A percentile compares a stretch with the other conserved stretches of the same genome.
Conservation (phyloP, 2,329 filamentous ascomycete genomes). For the Thielaviopsis punctulata region DNA sequence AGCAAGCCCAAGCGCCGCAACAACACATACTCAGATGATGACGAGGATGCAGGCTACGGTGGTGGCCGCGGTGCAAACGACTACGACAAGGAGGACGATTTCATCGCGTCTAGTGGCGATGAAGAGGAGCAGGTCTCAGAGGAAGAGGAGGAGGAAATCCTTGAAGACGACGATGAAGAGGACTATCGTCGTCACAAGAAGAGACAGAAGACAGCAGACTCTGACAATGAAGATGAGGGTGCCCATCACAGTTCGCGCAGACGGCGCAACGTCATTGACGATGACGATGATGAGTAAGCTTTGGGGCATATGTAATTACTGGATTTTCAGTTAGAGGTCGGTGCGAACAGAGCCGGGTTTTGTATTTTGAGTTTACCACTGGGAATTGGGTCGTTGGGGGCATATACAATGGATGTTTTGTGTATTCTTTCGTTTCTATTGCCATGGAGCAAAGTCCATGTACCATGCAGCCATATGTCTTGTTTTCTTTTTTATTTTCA, state of each 20-base stretch:
- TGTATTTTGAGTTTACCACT: not conserved
- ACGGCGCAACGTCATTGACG: conserved; percentile 39
- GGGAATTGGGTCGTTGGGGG: not conserved
- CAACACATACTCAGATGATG: conserved; percentile 44
- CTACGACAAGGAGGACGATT: conserved; percentile 66
- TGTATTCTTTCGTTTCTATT: not conserved
- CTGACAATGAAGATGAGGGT: conserved; percentile 34
- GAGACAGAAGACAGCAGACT: conserved; percentile 32
- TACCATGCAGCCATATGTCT: not conserved
- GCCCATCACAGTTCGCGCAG: conserved; percentile 34
- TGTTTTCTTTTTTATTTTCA: not conserved
- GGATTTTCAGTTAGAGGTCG: not conserved
- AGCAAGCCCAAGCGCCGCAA: conserved; percentile 40
- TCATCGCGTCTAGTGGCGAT: conserved; percentile 59
- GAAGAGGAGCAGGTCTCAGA: conserved; percentile 48
- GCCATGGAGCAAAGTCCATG: not conserved
- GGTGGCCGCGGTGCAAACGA: conserved; percentile 50
- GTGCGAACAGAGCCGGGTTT: not conserved
- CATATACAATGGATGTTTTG: not conserved
- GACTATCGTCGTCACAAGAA: conserved; percentile 25
- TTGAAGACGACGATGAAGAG: conserved; percentile 28
- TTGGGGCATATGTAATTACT: not conserved
- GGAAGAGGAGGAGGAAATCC: conserved; percentile 45
- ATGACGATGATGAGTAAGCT: conserved; percentile 35
- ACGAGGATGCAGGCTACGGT: conserved; percentile 50